Evolutionary conservation across 176 grass and related monocot genomes (phyloP), one percentile per base, ranked within the genome.

Genomic region (Cenchrus fungigraminus): DNA sequence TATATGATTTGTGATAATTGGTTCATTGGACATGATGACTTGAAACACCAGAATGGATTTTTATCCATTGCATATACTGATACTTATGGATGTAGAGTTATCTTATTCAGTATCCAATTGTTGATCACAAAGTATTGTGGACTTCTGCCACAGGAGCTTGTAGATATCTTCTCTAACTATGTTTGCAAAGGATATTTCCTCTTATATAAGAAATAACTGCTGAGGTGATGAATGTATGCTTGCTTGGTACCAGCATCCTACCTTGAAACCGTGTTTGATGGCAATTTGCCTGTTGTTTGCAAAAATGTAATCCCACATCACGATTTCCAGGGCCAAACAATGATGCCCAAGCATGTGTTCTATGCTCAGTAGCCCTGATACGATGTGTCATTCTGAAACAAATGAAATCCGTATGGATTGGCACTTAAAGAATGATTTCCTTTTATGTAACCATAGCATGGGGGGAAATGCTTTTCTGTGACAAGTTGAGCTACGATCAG

Each of bases 131-230:
- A 58, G 3, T 20, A 58, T 58, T 76, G 54, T 59, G 64, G 43
- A 44, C 5, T 76, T 76, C 58, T 76, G 19, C 31, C 55, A 42
- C 16, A 37, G 15, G 4, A n/a, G 31, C 73, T 57, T 57, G 37
- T 60, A 77, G 17, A 60, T 58, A 59, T 43, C 4, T 58, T 42
- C 53, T 40, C 9, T 58, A 56, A 6, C 9, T 76, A 22, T 20
- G 37, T 77, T 68, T 17, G 17, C 37, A 60, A 60, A 77, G 17
- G 6, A 44, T 77, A 32, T 9, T 51, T 73, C 43, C 65, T 84
- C 67, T 83, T 45, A 6, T 62, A 13, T 55, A 11, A 76, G 8
- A 8, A 76, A 55, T 45, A 40, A 17, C 4, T 43, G 25, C 4
- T 43, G 25, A 17, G 47, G 28, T 29, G 7, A 19, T 67, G 28